Conservation (phyloP, 2,329 filamentous ascomycete genomes). For the Colletotrichum lindemuthianum region DNA sequence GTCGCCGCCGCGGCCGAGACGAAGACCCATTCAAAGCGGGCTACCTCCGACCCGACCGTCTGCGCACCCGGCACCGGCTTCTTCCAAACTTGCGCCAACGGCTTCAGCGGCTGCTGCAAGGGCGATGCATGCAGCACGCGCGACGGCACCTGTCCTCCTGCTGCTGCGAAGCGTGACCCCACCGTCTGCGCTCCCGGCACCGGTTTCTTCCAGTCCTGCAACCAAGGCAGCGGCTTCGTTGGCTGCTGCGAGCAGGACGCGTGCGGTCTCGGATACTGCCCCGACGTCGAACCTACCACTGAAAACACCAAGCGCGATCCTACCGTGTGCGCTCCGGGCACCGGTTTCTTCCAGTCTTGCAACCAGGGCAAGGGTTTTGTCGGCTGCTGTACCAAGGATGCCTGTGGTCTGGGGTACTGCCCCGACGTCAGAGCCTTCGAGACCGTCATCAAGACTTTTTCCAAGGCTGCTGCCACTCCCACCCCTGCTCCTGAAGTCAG, state of each 20-base stretch:
- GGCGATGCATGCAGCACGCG: constrained; percentile 12
- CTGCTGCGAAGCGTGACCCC: constrained; percentile 7
- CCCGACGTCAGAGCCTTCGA: background rate
- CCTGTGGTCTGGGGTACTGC: constrained; percentile 11
- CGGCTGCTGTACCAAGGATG: constrained; percentile 25
- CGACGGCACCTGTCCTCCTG: constrained; percentile 5
- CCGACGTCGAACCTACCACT: background rate
- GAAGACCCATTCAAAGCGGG: background rate
- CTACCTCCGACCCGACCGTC: constrained; percentile 3
- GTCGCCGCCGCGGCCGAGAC: too few relatives aligned
- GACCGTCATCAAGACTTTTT: constrained; percentile 7
- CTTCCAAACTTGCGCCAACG: constrained; percentile 33
- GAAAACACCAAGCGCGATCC: constrained; percentile 1
- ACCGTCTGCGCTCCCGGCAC: constrained; percentile 22
- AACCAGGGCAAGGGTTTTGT: constrained; percentile 31
- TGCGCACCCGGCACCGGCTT: constrained; percentile 29
- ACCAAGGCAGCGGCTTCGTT: constrained; percentile 15
- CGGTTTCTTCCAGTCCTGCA: constrained; percentile 30
- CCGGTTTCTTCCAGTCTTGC: constrained; percentile 29
- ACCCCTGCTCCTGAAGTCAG: constrained; percentile 15
- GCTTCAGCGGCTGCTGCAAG: constrained; percentile 33
- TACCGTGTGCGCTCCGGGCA: constrained; percentile 16
- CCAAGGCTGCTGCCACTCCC: constrained; percentile 27
- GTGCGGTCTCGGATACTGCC: constrained; percentile 5
- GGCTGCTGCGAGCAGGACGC: constrained; percentile 28